These are phyloP conservation scores for Aspergillus egyptiacus DNA, from an alignment of 495 filamentous ascomycete genomes.

Conservation along the genomic window DNA sequence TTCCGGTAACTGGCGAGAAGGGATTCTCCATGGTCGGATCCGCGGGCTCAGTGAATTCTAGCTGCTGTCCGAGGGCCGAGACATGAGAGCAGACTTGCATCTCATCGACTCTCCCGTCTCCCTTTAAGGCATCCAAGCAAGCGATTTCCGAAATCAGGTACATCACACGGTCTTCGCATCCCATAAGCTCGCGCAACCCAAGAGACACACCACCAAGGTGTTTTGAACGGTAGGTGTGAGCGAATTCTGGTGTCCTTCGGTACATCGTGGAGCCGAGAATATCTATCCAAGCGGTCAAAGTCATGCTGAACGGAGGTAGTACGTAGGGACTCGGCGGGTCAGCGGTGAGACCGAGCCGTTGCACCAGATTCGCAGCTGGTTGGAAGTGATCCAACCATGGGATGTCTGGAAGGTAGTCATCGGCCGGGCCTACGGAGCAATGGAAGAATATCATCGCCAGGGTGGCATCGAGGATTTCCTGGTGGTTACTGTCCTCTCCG, in stretches of 20 bases:
- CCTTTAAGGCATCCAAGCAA: slow-evolving; percentile 85
- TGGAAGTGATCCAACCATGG: slow-evolving; percentile 97
- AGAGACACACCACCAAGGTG: slow-evolving; percentile 65
- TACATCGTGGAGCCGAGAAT: slow-evolving; percentile 93
- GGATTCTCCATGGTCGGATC: slow-evolving; percentile 49
- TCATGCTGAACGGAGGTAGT: slow-evolving; percentile 91
- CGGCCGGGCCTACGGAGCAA: slow-evolving; percentile 78
- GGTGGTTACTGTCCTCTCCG: slow-evolving; percentile 70
- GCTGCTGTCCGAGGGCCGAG: slow-evolving; percentile 69
- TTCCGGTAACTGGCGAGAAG: slow-evolving; percentile 52
- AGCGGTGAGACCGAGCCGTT: slow-evolving; percentile 72
- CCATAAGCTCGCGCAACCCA: slow-evolving; percentile 90
- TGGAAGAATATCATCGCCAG: slow-evolving; percentile 98
- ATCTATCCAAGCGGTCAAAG: slow-evolving; percentile 91
- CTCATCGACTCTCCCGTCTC: slow-evolving; percentile 68
- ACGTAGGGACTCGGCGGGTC: slow-evolving; percentile 54
- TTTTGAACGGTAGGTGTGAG: slow-evolving; percentile 87
- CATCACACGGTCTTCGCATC: slow-evolving; percentile 96
- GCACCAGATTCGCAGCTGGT: slow-evolving; percentile 74
- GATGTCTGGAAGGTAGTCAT: slow-evolving; percentile 87
- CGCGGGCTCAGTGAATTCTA: slow-evolving; percentile 68
- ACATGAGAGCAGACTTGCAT: slow-evolving; percentile 82
- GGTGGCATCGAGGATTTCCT: slow-evolving; percentile 86
- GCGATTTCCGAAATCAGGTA: slow-evolving; percentile 97
- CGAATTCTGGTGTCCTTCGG: slow-evolving; percentile 76